Conservation (phyloP, 805 yeast species). For the Yarrowia sp. region DNA sequence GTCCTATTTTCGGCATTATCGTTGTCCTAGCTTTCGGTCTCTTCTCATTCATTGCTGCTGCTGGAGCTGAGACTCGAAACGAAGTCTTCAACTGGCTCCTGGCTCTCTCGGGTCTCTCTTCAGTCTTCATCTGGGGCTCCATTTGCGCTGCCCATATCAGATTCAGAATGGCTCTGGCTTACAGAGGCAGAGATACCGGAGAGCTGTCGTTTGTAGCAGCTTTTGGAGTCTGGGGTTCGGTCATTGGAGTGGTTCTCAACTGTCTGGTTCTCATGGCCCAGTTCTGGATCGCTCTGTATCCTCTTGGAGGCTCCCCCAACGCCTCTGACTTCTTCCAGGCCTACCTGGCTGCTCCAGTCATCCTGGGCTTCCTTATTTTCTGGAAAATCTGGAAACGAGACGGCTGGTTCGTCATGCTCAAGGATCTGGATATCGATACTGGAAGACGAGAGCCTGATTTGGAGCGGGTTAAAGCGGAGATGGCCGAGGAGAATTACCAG, state of each 20-base stretch:
- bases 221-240: slow-evolving; percentile 59
- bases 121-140: slow-evolving; percentile 73
- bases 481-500: slow-evolving; percentile 49
- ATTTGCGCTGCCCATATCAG: slow-evolving; percentile 64
- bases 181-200: slow-evolving; percentile 57
- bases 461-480: slow-evolving; percentile 50
- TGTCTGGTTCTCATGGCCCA: slow-evolving; percentile 65
- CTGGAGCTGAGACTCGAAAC: slow-evolving; percentile 45
- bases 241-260: slow-evolving; percentile 55
- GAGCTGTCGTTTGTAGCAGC: slow-evolving; percentile 60
- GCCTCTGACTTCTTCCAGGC: slow-evolving; percentile 50
- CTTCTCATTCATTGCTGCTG: slow-evolving; percentile 57
- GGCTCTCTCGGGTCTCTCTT: slow-evolving; percentile 69
- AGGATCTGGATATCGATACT: slow-evolving; percentile 56
- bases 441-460: slow-evolving; percentile 58
- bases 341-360: slow-evolving; percentile 49
- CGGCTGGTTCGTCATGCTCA: slow-evolving; percentile 44
- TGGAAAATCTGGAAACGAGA: slow-evolving; percentile 48
- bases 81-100: slow-evolving; percentile 67
- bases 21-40: slow-evolving; percentile 47
- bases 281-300: slow-evolving; percentile 80
- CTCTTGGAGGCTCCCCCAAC: slow-evolving; percentile 54
- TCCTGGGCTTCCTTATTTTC: slow-evolving; percentile 47
- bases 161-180: slow-evolving; percentile 52
- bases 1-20: slow-evolving; percentile 63